phyloP scores from a whole-genome alignment of 768 basidiomycete species.

The Boletus sensibilis region DNA sequence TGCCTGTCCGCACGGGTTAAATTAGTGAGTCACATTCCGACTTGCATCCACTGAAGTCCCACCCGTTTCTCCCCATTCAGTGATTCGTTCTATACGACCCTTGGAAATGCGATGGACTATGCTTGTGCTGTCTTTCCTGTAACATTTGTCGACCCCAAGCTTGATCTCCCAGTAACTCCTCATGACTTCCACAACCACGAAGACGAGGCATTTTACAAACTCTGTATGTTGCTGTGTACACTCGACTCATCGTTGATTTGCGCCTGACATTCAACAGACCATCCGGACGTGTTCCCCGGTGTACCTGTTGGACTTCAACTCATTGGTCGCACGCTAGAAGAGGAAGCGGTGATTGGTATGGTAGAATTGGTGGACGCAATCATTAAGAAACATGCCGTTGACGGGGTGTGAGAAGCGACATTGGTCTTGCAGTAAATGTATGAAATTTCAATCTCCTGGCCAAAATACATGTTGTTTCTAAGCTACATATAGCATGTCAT shows the following conservation, averaged over 20 bases:
- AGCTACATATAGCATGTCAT: neutral
- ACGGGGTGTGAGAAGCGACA: neutral
- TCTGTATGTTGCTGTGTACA: conserved; percentile 37
- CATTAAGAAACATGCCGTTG: conserved; percentile 23
- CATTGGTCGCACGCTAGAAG: conserved; percentile 46
- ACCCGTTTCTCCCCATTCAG: conserved; percentile 20
- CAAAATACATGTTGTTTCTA: neutral
- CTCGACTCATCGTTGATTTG: neutral
- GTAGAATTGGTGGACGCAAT: conserved; percentile 44
- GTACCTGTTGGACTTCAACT: conserved; percentile 51
- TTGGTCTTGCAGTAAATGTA: neutral
- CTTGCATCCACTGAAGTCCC: conserved; percentile 15
- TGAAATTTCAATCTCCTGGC: neutral
- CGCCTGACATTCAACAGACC: conserved; percentile 30
- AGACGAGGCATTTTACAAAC: conserved; percentile 44
- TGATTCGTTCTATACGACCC: conserved; percentile 43
- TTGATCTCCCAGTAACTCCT: conserved; percentile 37
- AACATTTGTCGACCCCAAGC: conserved; percentile 41
- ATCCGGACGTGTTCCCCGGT: conserved; percentile 44
- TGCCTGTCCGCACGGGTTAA: conserved; percentile 45
- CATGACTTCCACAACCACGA: conserved; percentile 42
- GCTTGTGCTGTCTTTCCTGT: conserved; percentile 47
- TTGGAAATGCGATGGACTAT: conserved; percentile 51
- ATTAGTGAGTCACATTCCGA: conserved; percentile 32
- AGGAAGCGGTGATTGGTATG: conserved; percentile 53